Percentiles rank a stretch among this genome's conserved stretches.
phyloP scores from a whole-genome alignment of 768 basidiomycete species.

The Candolleomyces eurysporus region DNA sequence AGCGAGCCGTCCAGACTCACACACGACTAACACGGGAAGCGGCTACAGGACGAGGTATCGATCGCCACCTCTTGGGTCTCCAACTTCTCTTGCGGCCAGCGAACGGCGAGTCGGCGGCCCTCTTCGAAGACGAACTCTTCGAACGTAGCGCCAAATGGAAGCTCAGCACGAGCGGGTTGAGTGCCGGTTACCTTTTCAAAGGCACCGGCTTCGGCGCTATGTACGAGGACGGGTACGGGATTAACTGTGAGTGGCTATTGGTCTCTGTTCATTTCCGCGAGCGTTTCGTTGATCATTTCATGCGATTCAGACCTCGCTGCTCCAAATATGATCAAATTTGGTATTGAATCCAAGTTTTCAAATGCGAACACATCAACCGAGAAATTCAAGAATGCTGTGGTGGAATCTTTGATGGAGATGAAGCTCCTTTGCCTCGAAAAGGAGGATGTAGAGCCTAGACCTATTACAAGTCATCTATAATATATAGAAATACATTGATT shows the following conservation, averaged over 20 bases:
- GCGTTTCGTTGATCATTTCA: background rate
- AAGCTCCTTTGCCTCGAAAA: conserved; percentile 44
- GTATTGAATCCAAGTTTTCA: conserved; percentile 87
- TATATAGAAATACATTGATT: conserved; percentile 13
- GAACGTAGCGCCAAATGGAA: conserved; percentile 78
- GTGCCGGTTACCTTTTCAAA: conserved; percentile 79
- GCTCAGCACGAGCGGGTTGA: conserved; percentile 86
- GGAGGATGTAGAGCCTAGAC: conserved; percentile 13
- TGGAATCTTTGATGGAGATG: conserved; percentile 70
- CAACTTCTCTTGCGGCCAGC: conserved; percentile 56
- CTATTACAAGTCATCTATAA: conserved; percentile 25
- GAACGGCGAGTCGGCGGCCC: conserved; percentile 50
- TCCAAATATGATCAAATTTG: conserved; percentile 80
- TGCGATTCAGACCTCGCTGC: conserved; percentile 69
- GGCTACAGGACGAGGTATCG: conserved; percentile 79
- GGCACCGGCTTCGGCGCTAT: conserved; percentile 89
- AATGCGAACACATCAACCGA: conserved; percentile 68
- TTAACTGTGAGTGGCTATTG: conserved; percentile 69
- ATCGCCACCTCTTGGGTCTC: conserved; percentile 88
- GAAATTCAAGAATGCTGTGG: conserved; percentile 59
- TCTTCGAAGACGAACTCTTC: conserved; percentile 82
- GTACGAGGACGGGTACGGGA: conserved; percentile 87
- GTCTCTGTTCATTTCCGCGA: conserved; percentile 5
- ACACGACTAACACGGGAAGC: conserved; percentile 71
- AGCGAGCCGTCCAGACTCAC: conserved; percentile 69